Percentiles rank a stretch among this genome's conserved stretches.
These are phyloP conservation scores for Trichosporon ovoides DNA, from an alignment of 1,284 basidiomycete species.

Conservation along the genomic window DNA sequence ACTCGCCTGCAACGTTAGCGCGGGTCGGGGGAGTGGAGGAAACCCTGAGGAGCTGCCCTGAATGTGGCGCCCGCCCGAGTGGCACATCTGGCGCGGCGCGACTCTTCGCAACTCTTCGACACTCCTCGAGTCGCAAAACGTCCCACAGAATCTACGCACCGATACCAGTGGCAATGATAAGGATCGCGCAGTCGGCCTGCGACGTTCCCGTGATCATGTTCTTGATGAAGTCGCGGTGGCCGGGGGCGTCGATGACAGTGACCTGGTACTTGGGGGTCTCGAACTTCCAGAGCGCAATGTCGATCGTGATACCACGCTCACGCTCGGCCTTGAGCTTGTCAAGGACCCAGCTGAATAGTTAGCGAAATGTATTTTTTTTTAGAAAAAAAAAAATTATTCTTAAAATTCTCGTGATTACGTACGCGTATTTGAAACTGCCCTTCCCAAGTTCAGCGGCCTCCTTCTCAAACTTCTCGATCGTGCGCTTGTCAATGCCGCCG, in stretches of 20 bases:
- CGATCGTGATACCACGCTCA: conserved; percentile 99
- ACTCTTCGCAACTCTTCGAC: no score
- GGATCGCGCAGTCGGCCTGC: conserved; percentile 98
- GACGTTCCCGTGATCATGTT: conserved; percentile 99
- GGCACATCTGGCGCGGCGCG: conserved; percentile 80
- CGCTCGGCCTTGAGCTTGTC: conserved; percentile 98
- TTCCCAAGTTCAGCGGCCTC: conserved; percentile 99
- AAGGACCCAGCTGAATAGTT: conserved; percentile 99
- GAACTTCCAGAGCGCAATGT: conserved; percentile 98
- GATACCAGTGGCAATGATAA: conserved; percentile 98
- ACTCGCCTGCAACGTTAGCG: conserved; percentile 74
- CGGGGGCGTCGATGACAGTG: conserved; percentile 85
- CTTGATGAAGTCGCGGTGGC: conserved; percentile 99
- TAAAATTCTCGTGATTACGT: no score
- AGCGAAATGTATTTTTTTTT: no score
- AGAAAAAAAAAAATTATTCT: no score
- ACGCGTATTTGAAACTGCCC: conserved; percentile 93
- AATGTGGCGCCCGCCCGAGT: no score
- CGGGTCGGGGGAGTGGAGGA: conserved; percentile 60
- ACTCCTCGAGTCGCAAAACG: no score
- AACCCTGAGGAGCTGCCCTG: no score
- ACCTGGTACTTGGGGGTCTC: conserved; percentile 88
- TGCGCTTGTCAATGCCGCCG: conserved; percentile 99
- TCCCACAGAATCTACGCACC: no score
- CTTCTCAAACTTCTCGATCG: conserved; percentile 99